Conservation (phyloP, 176 grass and related monocot species). For the Carex parvula region DNA sequence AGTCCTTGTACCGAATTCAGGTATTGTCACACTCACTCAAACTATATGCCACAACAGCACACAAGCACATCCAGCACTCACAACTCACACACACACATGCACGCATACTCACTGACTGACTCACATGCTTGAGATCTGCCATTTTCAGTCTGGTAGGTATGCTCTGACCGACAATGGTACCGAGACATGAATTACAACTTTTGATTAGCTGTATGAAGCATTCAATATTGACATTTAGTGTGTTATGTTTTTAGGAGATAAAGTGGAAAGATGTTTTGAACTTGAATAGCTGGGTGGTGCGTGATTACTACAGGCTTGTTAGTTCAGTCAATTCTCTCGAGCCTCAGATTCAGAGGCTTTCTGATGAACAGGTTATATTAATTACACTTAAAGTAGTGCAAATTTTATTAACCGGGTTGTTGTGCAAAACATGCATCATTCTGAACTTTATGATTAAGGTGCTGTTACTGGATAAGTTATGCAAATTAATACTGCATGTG, state of each 20-base stretch:
- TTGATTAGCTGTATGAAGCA: neutral
- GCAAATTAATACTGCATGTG: neutral
- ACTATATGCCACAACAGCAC: neutral
- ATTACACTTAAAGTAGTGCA: neutral
- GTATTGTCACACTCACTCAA: neutral
- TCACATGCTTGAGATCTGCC: neutral
- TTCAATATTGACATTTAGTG: neutral
- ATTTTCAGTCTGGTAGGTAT: neutral
- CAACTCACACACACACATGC: neutral
- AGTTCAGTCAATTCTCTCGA: conserved; percentile 57
- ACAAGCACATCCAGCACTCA: neutral
- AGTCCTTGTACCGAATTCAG: neutral
- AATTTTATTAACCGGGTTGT: neutral
- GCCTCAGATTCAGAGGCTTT: conserved; percentile 51
- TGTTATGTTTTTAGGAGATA: neutral
- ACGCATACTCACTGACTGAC: neutral
- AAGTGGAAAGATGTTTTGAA: conserved; percentile 64
- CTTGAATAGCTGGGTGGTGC: conserved; percentile 84
- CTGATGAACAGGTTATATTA: conserved; percentile 70
- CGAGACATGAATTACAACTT: neutral
- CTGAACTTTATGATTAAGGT: neutral
- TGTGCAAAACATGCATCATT: neutral
- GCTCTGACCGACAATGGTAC: neutral
- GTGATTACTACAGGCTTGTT: conserved; percentile 76
- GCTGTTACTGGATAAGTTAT: neutral